phyloP scores from a whole-genome alignment of 805 yeast genomes.

The Pichia deserticola region DNA sequence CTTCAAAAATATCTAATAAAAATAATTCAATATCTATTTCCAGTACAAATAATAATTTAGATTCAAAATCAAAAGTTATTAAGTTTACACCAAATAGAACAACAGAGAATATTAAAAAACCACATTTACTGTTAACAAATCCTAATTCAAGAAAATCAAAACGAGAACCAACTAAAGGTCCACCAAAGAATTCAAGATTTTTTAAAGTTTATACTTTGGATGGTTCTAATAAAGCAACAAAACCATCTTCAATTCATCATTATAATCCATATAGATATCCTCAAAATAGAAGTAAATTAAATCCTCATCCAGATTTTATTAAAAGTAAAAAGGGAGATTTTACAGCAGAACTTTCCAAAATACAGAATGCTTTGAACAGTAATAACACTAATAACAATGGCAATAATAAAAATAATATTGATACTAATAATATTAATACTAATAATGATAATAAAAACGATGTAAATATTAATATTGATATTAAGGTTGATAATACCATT shows the following conservation, averaged over 20 bases:
- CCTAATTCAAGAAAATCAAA: conserved; percentile 4
- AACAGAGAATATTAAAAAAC: conserved; percentile 4
- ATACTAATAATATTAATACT: too few relatives aligned
- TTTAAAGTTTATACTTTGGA: conserved; percentile 17
- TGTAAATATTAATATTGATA: too few relatives aligned
- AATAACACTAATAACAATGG: too few relatives aligned
- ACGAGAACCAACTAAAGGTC: conserved; percentile 13
- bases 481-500: too few relatives aligned
- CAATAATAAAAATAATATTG: too few relatives aligned
- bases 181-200: conserved; percentile 25
- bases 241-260: conserved; percentile 22
- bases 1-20: too few relatives aligned
- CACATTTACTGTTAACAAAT: conserved; percentile 2
- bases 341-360: background rate
- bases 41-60: background rate
- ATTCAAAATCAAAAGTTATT: conserved; percentile 1
- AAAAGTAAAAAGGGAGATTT: conserved; percentile 12
- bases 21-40: too few relatives aligned
- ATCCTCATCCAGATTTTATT: conserved; percentile 35
- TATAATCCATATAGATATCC: conserved; percentile 41
- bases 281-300: conserved; percentile 37
- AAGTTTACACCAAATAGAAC: conserved; percentile 8
- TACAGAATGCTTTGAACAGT: too few relatives aligned
- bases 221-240: background rate
- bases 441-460: too few relatives aligned